Evolutionary conservation across 2,329 filamentous ascomycete species (phyloP).

Genomic region (Coniella lustricola): DNA sequence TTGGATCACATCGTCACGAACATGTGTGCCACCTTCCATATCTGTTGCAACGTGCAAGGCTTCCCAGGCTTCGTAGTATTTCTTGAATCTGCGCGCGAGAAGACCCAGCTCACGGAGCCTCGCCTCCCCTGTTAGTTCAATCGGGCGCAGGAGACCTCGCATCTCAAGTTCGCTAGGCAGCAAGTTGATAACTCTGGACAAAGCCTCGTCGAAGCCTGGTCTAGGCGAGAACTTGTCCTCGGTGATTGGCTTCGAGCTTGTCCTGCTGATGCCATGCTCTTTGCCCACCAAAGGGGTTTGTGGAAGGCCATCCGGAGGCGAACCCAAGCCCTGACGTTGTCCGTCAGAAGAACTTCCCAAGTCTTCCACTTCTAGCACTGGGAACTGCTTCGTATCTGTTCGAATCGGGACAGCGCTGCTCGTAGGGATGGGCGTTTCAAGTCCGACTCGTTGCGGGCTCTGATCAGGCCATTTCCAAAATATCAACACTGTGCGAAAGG

Average conservation of each 20-base stretch:
- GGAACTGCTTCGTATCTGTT: background rate
- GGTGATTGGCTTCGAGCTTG: background rate
- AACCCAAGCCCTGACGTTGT: background rate
- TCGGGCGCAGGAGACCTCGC: constrained; percentile 29
- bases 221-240: background rate
- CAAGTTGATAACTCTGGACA: constrained; percentile 22
- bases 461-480: background rate
- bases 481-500: background rate
- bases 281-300: background rate
- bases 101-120: constrained; percentile 32
- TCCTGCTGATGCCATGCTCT: background rate
- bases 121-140: constrained; percentile 31
- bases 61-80: constrained; percentile 34
- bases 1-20: constrained; percentile 34
- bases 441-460: background rate
- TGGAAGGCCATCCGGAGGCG: background rate
- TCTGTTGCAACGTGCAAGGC: constrained; percentile 25
- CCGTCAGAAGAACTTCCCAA: background rate
- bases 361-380: background rate
- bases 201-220: constrained; percentile 18
- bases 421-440: background rate
- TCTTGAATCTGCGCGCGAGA: constrained; percentile 31
- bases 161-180: constrained; percentile 27
- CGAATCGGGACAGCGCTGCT: background rate
- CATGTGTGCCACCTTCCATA: constrained; percentile 27